Evolutionary conservation across 2,329 filamentous ascomycete genomes (phyloP).

Genomic region (Pestalotiopsis sp.): DNA sequence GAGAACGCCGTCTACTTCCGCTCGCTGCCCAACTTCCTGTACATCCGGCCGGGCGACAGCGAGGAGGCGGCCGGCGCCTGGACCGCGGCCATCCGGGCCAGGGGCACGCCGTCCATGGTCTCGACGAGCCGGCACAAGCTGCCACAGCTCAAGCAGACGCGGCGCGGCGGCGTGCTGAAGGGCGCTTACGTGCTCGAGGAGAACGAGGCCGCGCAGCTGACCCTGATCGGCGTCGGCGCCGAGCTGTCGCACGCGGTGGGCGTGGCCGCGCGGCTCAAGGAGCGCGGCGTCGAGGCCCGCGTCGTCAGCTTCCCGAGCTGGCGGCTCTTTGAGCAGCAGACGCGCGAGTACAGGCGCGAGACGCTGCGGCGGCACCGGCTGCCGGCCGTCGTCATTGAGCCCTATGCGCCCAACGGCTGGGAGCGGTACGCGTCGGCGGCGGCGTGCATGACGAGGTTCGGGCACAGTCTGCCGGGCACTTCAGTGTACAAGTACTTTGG

Average conservation of each 20-base stretch:
- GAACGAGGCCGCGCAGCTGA: conserved; percentile 38
- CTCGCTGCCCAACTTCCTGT: conserved; percentile 57
- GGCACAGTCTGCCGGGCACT: conserved; percentile 57
- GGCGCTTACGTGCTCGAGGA: conserved; percentile 43
- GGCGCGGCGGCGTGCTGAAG: conserved; percentile 36
- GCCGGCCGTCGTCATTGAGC: conserved; percentile 61
- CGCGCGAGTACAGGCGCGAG: conserved; percentile 45
- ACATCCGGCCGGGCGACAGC: conserved; percentile 55
- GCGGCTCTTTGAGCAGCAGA: conserved; percentile 44
- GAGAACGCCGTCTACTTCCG: conserved; percentile 53
- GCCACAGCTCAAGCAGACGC: conserved; percentile 34
- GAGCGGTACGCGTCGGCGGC: conserved; percentile 63
- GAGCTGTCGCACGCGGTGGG: conserved; percentile 45
- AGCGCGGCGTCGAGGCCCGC: conserved; percentile 38
- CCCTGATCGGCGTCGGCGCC: conserved; percentile 39
- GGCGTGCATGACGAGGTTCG: conserved; percentile 55
- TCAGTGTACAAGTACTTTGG: conserved; percentile 59
- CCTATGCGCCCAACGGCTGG: conserved; percentile 60
- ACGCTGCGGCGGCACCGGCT: conserved; percentile 46
- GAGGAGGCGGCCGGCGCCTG: conserved; percentile 54
- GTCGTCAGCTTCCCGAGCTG: conserved; percentile 49
- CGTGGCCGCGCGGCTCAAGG: conserved; percentile 37
- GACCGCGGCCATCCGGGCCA: conserved; percentile 35
- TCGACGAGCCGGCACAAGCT: conserved; percentile 44
- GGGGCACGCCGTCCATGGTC: conserved; percentile 42